These are phyloP conservation scores for Odontarrhena argentea DNA, from an alignment of 345 rosid species.

Conservation along the genomic window DNA sequence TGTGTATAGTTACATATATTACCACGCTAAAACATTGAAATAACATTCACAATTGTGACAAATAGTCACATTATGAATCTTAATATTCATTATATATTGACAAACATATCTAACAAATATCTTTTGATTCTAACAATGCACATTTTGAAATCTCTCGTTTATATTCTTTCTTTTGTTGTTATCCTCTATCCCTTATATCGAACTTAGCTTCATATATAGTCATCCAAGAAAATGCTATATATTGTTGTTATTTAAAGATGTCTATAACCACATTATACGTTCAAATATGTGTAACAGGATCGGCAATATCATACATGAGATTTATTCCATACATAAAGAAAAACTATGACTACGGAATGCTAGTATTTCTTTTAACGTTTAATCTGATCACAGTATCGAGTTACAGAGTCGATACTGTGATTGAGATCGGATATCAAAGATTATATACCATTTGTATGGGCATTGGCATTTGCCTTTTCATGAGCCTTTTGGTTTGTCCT, in stretches of 20 bases:
- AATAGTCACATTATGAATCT: background rate
- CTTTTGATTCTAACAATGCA: background rate
- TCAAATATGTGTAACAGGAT: slow-evolving; percentile 48
- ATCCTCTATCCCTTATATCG: background rate
- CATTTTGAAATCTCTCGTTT: background rate
- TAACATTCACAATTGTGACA: background rate
- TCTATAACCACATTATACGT: background rate
- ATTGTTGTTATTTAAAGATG: background rate
- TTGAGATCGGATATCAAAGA: slow-evolving; percentile 62
- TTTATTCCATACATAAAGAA: slow-evolving; percentile 81
- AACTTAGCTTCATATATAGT: background rate
- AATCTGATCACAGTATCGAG: slow-evolving; percentile 83
- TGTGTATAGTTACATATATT: too few relatives aligned
- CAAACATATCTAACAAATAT: too few relatives aligned
- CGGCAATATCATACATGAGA: slow-evolving; percentile 66
- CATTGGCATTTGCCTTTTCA: slow-evolving; percentile 68
- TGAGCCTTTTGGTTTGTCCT: slow-evolving; percentile 68
- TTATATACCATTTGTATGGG: slow-evolving; percentile 72
- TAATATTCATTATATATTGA: background rate
- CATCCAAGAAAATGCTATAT: background rate
- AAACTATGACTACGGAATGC: slow-evolving; percentile 81
- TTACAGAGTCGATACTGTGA: slow-evolving; percentile 55
- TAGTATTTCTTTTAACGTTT: slow-evolving; percentile 82
- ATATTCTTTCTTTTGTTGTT: background rate
- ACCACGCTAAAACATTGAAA: too few relatives aligned